A percentile compares a stretch with the other conserved stretches of the same genome.
Conservation (phyloP, 2,329 filamentous ascomycete genomes). For the Magnaporthiopsis poae region DNA sequence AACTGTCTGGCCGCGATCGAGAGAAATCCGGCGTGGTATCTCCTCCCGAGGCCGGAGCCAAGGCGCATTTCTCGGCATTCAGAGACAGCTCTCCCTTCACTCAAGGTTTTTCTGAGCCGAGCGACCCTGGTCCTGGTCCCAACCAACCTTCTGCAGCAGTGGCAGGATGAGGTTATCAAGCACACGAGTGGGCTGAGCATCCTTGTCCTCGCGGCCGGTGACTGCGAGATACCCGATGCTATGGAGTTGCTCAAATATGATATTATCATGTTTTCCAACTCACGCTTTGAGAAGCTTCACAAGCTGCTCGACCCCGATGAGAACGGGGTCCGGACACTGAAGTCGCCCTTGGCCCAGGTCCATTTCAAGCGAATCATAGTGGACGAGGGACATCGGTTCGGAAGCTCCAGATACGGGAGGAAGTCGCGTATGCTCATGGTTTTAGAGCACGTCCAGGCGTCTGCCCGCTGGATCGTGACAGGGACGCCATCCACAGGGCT, state of each 20-base stretch:
- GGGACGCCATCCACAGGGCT: conserved; percentile 81
- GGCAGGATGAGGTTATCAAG: conserved; percentile 69
- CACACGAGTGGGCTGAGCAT: conserved; percentile 61
- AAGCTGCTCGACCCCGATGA: conserved; percentile 32
- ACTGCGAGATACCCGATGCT: conserved; percentile 42
- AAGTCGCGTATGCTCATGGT: conserved; percentile 46
- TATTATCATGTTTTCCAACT: conserved; percentile 66
- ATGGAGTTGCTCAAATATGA: conserved; percentile 58
- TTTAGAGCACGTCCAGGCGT: conserved; percentile 47
- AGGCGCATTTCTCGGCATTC: conserved; percentile 29
- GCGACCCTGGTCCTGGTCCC: conserved; percentile 73
- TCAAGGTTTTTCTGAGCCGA: conserved; percentile 52
- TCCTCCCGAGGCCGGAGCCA: conserved; percentile 36
- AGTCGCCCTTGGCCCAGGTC: conserved; percentile 54
- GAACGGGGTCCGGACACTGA: conserved; percentile 20
- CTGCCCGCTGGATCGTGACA: conserved; percentile 78
- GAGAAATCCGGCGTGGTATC: conserved; percentile 50
- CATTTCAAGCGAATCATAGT: conserved; percentile 85
- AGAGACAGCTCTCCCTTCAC: conserved; percentile 22
- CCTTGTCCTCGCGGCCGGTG: conserved; percentile 48
- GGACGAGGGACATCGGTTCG: conserved; percentile 82
- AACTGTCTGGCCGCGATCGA: conserved; percentile 47
- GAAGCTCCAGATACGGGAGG: conserved; percentile 46
- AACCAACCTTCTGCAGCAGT: conserved; percentile 73
- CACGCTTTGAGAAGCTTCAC: conserved; percentile 56